Conservation (phyloP, 176 grass and related monocot genomes). For the Triticum monococcum region DNA sequence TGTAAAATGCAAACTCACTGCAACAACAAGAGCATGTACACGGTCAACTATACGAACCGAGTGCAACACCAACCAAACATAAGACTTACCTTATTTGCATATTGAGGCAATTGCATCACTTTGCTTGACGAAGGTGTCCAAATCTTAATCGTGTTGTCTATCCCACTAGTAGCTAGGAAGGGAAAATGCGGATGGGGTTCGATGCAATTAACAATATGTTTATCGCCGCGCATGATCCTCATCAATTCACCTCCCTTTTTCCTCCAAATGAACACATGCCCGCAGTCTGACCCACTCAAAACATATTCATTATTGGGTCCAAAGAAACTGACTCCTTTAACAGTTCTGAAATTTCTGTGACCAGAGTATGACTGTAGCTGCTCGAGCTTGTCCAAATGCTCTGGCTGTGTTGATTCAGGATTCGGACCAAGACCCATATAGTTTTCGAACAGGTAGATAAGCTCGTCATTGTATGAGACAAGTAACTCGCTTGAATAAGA, state of each 20-base stretch:
- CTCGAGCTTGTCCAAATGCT: conserved; percentile 34
- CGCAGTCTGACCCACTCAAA: conserved; percentile 83
- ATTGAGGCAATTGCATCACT: conserved; percentile 39
- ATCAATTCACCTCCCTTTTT: conserved; percentile 75
- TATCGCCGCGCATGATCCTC: conserved; percentile 74
- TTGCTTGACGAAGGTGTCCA: conserved; percentile 56
- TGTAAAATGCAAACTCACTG: not conserved
- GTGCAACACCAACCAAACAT: not conserved
- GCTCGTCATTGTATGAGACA: conserved; percentile 82
- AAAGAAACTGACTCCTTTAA: conserved; percentile 87
- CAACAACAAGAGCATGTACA: not conserved
- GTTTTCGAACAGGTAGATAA: conserved; percentile 71
- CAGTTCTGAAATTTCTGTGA: conserved; percentile 74
- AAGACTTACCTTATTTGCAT: conserved; percentile 55
- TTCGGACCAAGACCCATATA: conserved; percentile 62
- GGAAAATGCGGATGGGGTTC: conserved; percentile 72
- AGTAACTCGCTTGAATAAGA: conserved; percentile 69
- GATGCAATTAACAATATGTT: conserved; percentile 64
- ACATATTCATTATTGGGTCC: conserved; percentile 81
- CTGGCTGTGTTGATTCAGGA: conserved; percentile 31
- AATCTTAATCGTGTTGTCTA: conserved; percentile 64
- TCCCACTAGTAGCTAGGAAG: conserved; percentile 79
- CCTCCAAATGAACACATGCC: conserved; percentile 81
- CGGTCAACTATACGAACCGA: not conserved
- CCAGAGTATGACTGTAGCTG: conserved; percentile 61